These are phyloP conservation scores for Seiridium unicorne DNA, from an alignment of 2,329 filamentous ascomycete genomes.

Conservation along the genomic window DNA sequence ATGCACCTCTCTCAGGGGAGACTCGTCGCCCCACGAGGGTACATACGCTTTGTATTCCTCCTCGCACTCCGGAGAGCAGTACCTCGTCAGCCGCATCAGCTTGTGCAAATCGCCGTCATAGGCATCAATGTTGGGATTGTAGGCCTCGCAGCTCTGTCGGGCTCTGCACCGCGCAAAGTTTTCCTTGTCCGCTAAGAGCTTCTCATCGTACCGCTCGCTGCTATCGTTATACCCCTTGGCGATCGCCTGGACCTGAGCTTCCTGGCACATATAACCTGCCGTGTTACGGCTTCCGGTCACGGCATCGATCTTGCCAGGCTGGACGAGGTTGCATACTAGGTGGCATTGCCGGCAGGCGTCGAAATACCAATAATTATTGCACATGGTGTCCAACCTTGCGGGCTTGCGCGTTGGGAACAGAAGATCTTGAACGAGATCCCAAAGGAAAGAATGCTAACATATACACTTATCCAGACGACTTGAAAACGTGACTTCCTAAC, in stretches of 20 bases:
- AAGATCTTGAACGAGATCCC: not conserved
- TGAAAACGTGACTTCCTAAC: no score
- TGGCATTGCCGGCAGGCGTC: slow-evolving; percentile 3
- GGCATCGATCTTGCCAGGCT: not conserved
- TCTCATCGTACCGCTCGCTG: no score
- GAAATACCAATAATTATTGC: not conserved
- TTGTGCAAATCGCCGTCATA: not conserved
- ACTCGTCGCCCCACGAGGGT: not conserved
- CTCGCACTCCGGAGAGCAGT: not conserved
- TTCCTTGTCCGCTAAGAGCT: no score
- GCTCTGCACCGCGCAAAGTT: no score
- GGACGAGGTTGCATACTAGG: not conserved
- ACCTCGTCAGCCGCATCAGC: not conserved
- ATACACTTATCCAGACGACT: no score
- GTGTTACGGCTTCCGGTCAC: not conserved
- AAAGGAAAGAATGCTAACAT: no score
- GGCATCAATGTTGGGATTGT: no score
- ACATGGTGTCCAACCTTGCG: not conserved
- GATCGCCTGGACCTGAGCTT: not conserved
- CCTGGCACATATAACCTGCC: not conserved
- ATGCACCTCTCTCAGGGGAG: not conserved
- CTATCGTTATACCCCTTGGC: no score
- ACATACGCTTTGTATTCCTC: not conserved
- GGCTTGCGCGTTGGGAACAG: not conserved
- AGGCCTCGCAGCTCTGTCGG: no score